Conservation (phyloP, 352 stramenopile species). For the Detonula confervacea region DNA sequence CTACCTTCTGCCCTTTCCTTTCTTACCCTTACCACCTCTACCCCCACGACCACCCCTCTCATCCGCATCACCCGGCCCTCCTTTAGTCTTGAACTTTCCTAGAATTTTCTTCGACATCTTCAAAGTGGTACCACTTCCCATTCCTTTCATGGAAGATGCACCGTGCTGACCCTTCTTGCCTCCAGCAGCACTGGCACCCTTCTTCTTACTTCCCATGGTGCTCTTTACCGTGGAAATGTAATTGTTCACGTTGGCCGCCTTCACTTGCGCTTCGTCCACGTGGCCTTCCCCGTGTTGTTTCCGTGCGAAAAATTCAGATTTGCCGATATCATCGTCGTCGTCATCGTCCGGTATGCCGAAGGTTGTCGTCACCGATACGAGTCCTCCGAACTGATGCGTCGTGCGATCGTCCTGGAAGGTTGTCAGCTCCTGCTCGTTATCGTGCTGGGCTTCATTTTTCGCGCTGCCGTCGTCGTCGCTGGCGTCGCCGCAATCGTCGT, state of each 20-base stretch:
- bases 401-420: slow-evolving; percentile 49
- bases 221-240: slow-evolving; percentile 75
- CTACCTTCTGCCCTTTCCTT: slow-evolving; percentile 35
- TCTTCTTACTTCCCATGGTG: slow-evolving; percentile 73
- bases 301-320: slow-evolving; percentile 43
- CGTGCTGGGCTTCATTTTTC: slow-evolving; percentile 19
- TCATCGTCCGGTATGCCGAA: slow-evolving; percentile 64
- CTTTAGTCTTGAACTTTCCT: slow-evolving; percentile 49
- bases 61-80: slow-evolving; percentile 23
- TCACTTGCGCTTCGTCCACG: slow-evolving; percentile 67
- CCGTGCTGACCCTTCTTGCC: slow-evolving; percentile 76
- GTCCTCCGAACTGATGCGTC: slow-evolving; percentile 68
- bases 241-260: slow-evolving; percentile 73
- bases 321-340: slow-evolving; percentile 39
- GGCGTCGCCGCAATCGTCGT: slow-evolving; percentile 21
- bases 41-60: slow-evolving; percentile 20
- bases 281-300: slow-evolving; percentile 39
- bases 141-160: slow-evolving; percentile 78
- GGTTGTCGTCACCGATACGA: slow-evolving; percentile 76
- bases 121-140: slow-evolving; percentile 66
- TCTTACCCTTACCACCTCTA: slow-evolving; percentile 20
- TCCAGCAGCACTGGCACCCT: slow-evolving; percentile 2
- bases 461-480: slow-evolving; percentile 26
- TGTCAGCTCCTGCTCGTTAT: slow-evolving; percentile 34
- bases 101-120: slow-evolving; percentile 80